A percentile compares a stretch with the other conserved stretches of the same genome.
phyloP scores from a whole-genome alignment of 805 yeast species.

The Phaffomyces thermotolerans region DNA sequence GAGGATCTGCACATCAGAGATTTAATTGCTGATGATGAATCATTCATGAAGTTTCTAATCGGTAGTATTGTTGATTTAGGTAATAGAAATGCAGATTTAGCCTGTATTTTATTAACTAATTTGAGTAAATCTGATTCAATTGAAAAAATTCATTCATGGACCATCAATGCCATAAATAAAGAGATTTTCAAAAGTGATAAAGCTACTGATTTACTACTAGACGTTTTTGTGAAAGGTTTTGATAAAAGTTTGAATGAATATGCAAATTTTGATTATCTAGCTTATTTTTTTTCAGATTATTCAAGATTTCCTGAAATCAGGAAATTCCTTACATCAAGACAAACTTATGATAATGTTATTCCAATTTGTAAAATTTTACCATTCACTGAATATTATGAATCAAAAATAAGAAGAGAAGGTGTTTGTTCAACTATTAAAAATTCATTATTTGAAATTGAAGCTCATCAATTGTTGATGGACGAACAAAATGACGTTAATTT shows the following conservation, averaged over 20 bases:
- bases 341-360: conserved; percentile 65
- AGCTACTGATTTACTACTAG: conserved; percentile 77
- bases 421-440: conserved; percentile 90
- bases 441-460: conserved; percentile 69
- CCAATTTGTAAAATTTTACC: conserved; percentile 78
- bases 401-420: conserved; percentile 80
- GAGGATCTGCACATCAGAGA: conserved; percentile 60
- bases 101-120: conserved; percentile 79
- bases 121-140: conserved; percentile 72
- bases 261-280: conserved; percentile 75
- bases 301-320: conserved; percentile 74
- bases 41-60: conserved; percentile 43
- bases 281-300: conserved; percentile 85
- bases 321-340: conserved; percentile 65
- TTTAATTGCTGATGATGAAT: conserved; percentile 56
- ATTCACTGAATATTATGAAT: conserved; percentile 75
- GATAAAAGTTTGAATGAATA: conserved; percentile 62
- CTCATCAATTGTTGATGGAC: conserved; percentile 52
- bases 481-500: conserved; percentile 57
- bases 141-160: conserved; percentile 39
- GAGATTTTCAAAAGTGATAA: conserved; percentile 48
- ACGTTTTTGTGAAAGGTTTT: conserved; percentile 79
- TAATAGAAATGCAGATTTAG: conserved; percentile 69
- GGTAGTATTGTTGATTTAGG: conserved; percentile 44
- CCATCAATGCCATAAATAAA: conserved; percentile 31